phyloP scores from a whole-genome alignment of 2,329 filamentous ascomycete species.

The Pseudopithomyces maydicus region DNA sequence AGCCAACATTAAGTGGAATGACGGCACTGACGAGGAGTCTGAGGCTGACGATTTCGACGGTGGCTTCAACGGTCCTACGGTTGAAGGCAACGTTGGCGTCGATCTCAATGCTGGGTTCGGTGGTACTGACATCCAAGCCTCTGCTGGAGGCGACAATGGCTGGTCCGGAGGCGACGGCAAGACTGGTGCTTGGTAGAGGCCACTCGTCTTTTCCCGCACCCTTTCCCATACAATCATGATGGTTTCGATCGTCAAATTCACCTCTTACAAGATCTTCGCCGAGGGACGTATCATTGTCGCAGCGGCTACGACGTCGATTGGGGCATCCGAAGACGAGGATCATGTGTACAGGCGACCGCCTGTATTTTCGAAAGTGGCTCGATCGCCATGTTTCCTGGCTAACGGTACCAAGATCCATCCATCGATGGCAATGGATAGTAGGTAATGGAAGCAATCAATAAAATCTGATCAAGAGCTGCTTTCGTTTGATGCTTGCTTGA shows the following conservation, averaged over 20 bases:
- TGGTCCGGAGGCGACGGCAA: slow-evolving; percentile 27
- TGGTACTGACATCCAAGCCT: slow-evolving; percentile 13
- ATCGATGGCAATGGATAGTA: slow-evolving; percentile 9
- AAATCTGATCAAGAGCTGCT: slow-evolving; percentile 2
- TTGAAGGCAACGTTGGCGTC: slow-evolving; percentile 13
- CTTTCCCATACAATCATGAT: not conserved
- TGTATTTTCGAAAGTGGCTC: slow-evolving; percentile 19
- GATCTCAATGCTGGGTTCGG: slow-evolving; percentile 4
- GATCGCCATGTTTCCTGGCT: slow-evolving; percentile 10
- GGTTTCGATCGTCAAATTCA: not conserved
- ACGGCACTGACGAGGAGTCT: slow-evolving; percentile 52
- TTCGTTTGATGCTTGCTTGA: no score
- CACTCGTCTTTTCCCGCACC: not conserved
- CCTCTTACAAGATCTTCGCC: not conserved
- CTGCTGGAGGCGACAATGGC: slow-evolving; percentile 16
- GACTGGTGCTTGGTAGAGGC: slow-evolving; percentile 33
- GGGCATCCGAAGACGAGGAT: not conserved
- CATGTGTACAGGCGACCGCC: slow-evolving; percentile 2
- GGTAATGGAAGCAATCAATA: slow-evolving; percentile 8
- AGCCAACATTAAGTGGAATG: slow-evolving; percentile 56
- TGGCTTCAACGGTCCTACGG: slow-evolving; percentile 17
- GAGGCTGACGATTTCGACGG: slow-evolving; percentile 24
- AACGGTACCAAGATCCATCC: slow-evolving; percentile 14
- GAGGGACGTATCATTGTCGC: slow-evolving; percentile 4
- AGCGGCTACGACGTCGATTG: slow-evolving; percentile 1